Base-by-base conservation (phyloP, 1,139 yeast genomes). In the Pichia sp. region DNA sequence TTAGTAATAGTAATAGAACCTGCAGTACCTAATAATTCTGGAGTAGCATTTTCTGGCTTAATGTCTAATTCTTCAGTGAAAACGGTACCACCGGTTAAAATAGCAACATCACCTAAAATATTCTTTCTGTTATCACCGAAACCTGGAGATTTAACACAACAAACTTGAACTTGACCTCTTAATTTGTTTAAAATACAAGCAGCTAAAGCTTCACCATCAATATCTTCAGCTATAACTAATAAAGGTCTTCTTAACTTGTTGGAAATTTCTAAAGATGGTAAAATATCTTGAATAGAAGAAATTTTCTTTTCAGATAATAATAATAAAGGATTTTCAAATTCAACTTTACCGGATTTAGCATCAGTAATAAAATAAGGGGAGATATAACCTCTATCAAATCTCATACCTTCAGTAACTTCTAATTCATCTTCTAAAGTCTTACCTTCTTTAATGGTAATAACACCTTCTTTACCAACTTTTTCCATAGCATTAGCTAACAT, bases 391-490 rank as follows among this genome's bases (percentile, higher is more conserved):
- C 98, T 88, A 74, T 91, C 98, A 60, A 93, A 91, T 70, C 91
- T 83, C 98, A 91, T 91, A 72, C 98, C 98, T 72, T 91, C 98
- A 52, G 97, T 91, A 53, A 89, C 95, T 69, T 89, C 96, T 60
- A 89, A 79, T 68, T 89, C 96, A 64, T 89, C 97, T 68, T 87
- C 95, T 62, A 89, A 75, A 55, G 97, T 89, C 75, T 87, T 88
- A 61, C 97, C 97, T 69, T 89, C 97, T 40, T 85, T 81, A 61
- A 91, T 95, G 57, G 98, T 91, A 64, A 91, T 91, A 50, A 91
- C 98, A 76, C 98, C 98, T 69, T 91, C 98, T 70, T 91, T 93
- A 61, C 98, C 98, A 49, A 91, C 98, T 70, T 91, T 91, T 72
- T 89, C 98, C 98, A 91, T 91, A 57, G 98, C 98, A 46, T 84